Base-by-base conservation (phyloP, 108 stramenopile genomes). In the Fragilariopsis cylindrus region DNA sequence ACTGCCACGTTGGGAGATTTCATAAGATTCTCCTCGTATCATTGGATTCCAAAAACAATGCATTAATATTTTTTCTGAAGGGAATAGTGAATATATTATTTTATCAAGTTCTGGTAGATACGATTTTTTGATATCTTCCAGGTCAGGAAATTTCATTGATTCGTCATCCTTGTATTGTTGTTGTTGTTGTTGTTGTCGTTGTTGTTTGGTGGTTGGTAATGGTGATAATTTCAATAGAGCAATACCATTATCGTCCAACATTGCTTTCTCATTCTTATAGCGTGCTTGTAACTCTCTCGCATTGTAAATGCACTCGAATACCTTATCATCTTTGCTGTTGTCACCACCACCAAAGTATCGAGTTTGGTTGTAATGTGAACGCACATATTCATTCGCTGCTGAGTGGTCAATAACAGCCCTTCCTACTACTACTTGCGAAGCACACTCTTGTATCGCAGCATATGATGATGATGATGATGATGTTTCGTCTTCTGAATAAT, bases 1-100 rank as follows among this genome's bases (percentile, higher is more conserved):
- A 40, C 12, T n/a, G 7, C 69, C 48, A 60, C 19, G 71, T 78
- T 43, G 80, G 67, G 55, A 69, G 46, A 80, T 63, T 80, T 46
- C 52, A 15, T 21, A 45, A 16, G n/a, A n/a, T 68, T 68, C 62
- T 50, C 87, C 87, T 30, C 87, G 77, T 16, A 81, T 18, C 83
- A 84, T 86, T 18, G 87, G 87, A 73, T 88, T 71, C 82, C 81
- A 88, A 60, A 75, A 75, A 75, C 44, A 30, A 67, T 67, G 55
- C 50, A 47, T 75, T 47, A 9, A 45, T 52, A 47, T 67, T 9
- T n/a, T 42, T 8, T 13, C 5, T 2, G 52, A 42, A 48, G 52
- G 65, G 46, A 63, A 63, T 44, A 79, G 79, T 83, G 18, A 72
- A 8, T 50, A 60, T 8, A 57, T 60, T 15, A 56, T 13, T 13